Evolutionary conservation across 805 yeast genomes (phyloP).

Genomic region (Saccharomycopsis sp.): DNA sequence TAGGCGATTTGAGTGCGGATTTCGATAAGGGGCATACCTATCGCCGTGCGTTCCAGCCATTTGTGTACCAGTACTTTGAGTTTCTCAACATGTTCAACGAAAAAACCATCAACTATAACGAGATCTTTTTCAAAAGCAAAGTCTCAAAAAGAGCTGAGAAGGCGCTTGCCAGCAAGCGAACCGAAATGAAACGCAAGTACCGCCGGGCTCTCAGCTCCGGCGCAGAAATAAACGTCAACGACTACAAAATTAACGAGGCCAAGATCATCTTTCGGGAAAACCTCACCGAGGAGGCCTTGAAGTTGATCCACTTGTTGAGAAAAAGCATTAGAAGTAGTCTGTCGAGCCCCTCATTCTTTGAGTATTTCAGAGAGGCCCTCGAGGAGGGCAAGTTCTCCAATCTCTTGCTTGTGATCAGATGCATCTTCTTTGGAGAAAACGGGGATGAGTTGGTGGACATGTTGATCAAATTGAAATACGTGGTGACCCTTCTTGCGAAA

Average conservation of each 20-base stretch:
- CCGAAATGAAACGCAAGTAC: slow-evolving; percentile 10
- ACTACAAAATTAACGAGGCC: neutral
- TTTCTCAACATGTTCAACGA: slow-evolving; percentile 11
- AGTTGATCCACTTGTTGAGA: neutral
- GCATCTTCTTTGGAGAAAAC: slow-evolving; percentile 9
- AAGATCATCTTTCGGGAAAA: neutral
- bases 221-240: neutral
- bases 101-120: slow-evolving; percentile 11
- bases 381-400: slow-evolving; percentile 4
- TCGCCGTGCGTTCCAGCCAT: slow-evolving; percentile 1
- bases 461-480: slow-evolving; percentile 11
- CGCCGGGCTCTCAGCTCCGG: slow-evolving; percentile 15
- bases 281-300: neutral
- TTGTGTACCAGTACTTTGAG: slow-evolving; percentile 10
- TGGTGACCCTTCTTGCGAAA: slow-evolving; percentile 8
- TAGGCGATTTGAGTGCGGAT: slow-evolving; percentile 8
- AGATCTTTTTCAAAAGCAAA: slow-evolving; percentile 5
- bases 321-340: neutral
- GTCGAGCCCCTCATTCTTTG: slow-evolving; percentile 2
- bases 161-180: slow-evolving; percentile 4
- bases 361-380: slow-evolving; percentile 11
- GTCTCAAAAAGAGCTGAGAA: neutral
- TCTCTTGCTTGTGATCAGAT: slow-evolving; percentile 12
- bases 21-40: slow-evolving; percentile 7
- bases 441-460: slow-evolving; percentile 12